These are phyloP conservation scores for Rosa chinensis DNA, from an alignment of 306 rosid genomes.

Conservation along the genomic window DNA sequence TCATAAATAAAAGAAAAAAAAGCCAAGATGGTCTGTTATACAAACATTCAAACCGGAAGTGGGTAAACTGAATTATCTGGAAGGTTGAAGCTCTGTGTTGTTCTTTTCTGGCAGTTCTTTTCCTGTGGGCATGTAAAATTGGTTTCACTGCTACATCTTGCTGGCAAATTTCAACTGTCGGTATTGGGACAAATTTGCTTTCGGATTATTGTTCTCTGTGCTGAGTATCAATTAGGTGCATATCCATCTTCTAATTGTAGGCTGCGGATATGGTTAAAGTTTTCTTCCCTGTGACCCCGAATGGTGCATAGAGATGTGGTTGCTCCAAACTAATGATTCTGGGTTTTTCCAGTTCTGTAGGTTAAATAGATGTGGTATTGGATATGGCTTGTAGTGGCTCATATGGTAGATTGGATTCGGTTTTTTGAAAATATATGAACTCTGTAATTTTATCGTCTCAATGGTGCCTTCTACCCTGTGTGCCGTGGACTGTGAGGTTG, in stretches of 20 bases:
- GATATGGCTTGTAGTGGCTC: slow-evolving; percentile 20
- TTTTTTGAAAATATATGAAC: slow-evolving; percentile 26
- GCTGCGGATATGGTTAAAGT: slow-evolving; percentile 30
- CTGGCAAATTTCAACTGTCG: slow-evolving; percentile 28
- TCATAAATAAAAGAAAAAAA: not conserved
- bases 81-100: slow-evolving; percentile 17
- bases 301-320: slow-evolving; percentile 23
- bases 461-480: slow-evolving; percentile 9
- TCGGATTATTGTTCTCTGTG: slow-evolving; percentile 18
- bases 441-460: slow-evolving; percentile 16
- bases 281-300: slow-evolving; percentile 17
- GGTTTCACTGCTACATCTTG: slow-evolving; percentile 24
- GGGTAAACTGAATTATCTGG: not conserved
- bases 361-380: slow-evolving; percentile 9
- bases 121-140: slow-evolving; percentile 11
- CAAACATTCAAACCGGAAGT: slow-evolving; percentile 11
- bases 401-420: slow-evolving; percentile 30
- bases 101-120: slow-evolving; percentile 10
- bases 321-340: slow-evolving; percentile 24
- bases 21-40: slow-evolving; percentile 11
- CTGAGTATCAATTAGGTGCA: slow-evolving; percentile 15
- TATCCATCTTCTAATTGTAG: slow-evolving; percentile 30
- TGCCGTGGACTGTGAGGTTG: slow-evolving; percentile 22
- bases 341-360: slow-evolving; percentile 25
- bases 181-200: slow-evolving; percentile 1